Base-by-base conservation (phyloP, 768 basidiomycete genomes). In the Mrakia gelida region DNA sequence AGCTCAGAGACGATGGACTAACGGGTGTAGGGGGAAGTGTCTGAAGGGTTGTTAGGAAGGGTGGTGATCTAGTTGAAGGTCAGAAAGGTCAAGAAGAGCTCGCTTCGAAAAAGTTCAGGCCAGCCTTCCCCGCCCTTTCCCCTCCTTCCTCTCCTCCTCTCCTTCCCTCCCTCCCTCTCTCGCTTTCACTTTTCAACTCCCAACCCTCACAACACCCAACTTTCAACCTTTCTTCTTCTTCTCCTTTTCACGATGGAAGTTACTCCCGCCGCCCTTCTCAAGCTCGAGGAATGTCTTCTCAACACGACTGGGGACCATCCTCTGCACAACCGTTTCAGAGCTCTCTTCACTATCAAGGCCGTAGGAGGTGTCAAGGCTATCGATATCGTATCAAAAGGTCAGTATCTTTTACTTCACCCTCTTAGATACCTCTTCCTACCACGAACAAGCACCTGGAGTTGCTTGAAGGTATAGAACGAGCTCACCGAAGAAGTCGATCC, bases 331-430 rank as follows among this genome's bases (percentile, higher is more conserved):
- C 87, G 96, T 75, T 99, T 97, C 82, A 86, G 96, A 41, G 91
- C 95, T 0, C 86, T 99, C 11, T 99, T 99, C 84, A 92, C 95
- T 16, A 87, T 99, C 73, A 98, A 96, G 84, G 89, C 92, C 0
- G 85, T 97, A 63, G 86, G 84, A 23, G 90, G 93, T 75, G 88
- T 92, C 81, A 80, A 83, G 34, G 93, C 94, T 9, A 90, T 98
- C 38, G 83, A 87, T 73, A 91, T 95, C 83, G 94, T 98, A 82
- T 89, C 92, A 21, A 90, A 91, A 87, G 95, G 95, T 92, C 59
- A 28, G 84, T 81, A 21, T 23, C 9, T 18, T 11, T 3, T 41
- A 45, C 34, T 23, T n/a, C 7, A 26, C 18, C 15, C 23, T 26
- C 38, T 4, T 9, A n/a, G 21, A 26, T n/a, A 15, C 45, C 59